Evolutionary conservation across 345 rosid species (phyloP), one percentile per base, ranked within the genome.

Genomic region (Lenwebbia sp.): DNA sequence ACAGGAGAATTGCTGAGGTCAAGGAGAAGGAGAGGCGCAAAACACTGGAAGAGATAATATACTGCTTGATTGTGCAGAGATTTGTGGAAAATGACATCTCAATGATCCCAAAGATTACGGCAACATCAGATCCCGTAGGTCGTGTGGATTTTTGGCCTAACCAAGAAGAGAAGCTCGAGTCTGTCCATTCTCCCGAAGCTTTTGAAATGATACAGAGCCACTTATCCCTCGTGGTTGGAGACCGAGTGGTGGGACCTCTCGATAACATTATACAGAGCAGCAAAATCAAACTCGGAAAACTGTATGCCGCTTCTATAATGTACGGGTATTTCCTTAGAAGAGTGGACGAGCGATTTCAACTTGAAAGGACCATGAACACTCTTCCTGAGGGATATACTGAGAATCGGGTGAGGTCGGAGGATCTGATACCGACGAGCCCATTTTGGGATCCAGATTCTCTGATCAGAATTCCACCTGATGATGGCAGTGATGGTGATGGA

Each of bases 181-280:
- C 94, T 14, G 94, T 96, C 88, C 99, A 97, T 89, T 97, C 99
- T 25, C 86, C 95, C 17, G 99, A 97, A 91, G 99, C 98, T 25
- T 94, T 93, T 58, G 98, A 97, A 88, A 95, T 97, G 99, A 97
- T 96, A 88, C 96, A 93, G 86, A 94, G 94, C 90, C 98, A 97
- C 90, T 87, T 96, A 81, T 89, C 98, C 87, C 91, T 93, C 17
- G 94, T 96, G 60, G 93, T 95, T 19, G 98, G 98, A 85, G 98
- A 96, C 25, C 81, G 97, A 83, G 60, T 87, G 2, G 95, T 97
- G 0, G 98, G 98, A 56, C 95, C 99, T 52, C 94, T 95, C 19
- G 93, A 90, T 56, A 90, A 93, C 54, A 90, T 93, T 76, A 89
- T 93, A 88, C 93, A 97, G 89, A 97, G 94, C 84, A 93, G 95